These are phyloP conservation scores for Jimgerdemannia lactiflua DNA, from an alignment of 192 early-diverging fungal species.

Conservation along the genomic window DNA sequence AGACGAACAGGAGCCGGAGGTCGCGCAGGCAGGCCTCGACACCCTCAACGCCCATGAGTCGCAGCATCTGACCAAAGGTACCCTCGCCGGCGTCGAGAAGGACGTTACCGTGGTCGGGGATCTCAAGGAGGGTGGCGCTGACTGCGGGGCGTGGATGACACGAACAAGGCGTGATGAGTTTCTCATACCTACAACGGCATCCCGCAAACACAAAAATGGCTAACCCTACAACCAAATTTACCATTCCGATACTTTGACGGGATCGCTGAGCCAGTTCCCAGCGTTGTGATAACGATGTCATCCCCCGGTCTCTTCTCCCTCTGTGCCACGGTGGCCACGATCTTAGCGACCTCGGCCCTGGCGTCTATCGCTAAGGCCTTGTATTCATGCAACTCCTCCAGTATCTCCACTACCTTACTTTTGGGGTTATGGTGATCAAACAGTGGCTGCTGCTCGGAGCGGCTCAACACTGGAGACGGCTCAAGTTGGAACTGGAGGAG, in stretches of 20 bases:
- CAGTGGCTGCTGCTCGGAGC: constrained; percentile 12
- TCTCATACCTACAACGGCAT: no score
- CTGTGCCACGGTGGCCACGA: neutral
- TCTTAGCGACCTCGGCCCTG: constrained; percentile 22
- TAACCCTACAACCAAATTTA: constrained; percentile 17
- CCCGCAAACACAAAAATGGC: no score
- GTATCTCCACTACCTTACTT: constrained; percentile 10
- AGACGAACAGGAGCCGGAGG: constrained; percentile 80
- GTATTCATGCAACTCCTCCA: constrained; percentile 33
- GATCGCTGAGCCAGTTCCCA: constrained; percentile 90
- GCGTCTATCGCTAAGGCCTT: constrained; percentile 25
- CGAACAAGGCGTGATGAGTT: neutral
- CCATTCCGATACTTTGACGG: constrained; percentile 92
- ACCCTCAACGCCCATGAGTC: constrained; percentile 62
- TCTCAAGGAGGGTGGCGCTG: constrained; percentile 73
- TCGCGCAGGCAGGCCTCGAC: constrained; percentile 50
- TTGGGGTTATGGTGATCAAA: constrained; percentile 19
- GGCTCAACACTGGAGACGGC: constrained; percentile 55
- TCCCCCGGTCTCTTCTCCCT: constrained; percentile 20
- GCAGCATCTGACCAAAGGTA: constrained; percentile 78
- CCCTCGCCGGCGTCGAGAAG: constrained; percentile 92
- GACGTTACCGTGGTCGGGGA: constrained; percentile 58
- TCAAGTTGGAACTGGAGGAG: constrained; percentile 60
- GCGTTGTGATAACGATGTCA: constrained; percentile 59
- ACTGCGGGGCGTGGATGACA: constrained; percentile 44